A percentile compares a stretch with the other conserved stretches of the same genome.
Conservation (phyloP, 2,329 filamentous ascomycete species). For the Gaeumannomyces sp. region DNA sequence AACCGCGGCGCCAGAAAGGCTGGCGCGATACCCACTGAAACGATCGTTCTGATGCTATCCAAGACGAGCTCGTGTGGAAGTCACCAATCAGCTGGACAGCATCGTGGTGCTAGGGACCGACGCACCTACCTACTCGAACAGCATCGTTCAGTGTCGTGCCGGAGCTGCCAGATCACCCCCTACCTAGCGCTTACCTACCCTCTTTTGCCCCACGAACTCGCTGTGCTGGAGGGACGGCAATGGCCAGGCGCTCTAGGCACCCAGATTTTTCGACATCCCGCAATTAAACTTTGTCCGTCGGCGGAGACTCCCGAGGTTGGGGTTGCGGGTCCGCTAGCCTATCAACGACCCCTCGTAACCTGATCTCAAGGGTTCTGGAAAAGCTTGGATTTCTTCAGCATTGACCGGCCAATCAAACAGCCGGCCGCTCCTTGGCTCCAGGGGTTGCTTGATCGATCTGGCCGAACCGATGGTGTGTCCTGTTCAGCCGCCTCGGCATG, state of each 20-base stretch:
- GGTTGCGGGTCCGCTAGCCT: too few relatives aligned
- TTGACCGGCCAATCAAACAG: background rate
- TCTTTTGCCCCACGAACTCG: background rate
- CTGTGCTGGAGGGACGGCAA: background rate
- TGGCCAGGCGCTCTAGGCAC: background rate
- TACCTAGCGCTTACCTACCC: background rate
- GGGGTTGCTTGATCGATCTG: background rate
- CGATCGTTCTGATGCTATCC: background rate
- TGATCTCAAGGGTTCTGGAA: background rate
- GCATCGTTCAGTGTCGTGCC: too few relatives aligned
- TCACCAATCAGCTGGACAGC: background rate
- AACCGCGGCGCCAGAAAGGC: too few relatives aligned
- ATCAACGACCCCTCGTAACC: background rate
- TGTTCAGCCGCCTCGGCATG: too few relatives aligned
- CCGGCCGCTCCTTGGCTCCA: background rate
- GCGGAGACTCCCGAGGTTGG: background rate
- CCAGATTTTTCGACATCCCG: background rate
- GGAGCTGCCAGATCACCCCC: too few relatives aligned
- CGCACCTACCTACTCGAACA: background rate
- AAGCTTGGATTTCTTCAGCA: background rate
- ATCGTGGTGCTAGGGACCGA: too few relatives aligned
- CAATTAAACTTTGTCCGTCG: background rate
- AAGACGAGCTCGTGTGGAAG: background rate
- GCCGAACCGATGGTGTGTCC: too few relatives aligned
- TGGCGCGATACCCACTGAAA: background rate